A percentile compares a stretch with the other conserved stretches of the same genome.
Evolutionary conservation across 2,329 filamentous ascomycete species (phyloP).

Genomic region (Verticillium dahliae): DNA sequence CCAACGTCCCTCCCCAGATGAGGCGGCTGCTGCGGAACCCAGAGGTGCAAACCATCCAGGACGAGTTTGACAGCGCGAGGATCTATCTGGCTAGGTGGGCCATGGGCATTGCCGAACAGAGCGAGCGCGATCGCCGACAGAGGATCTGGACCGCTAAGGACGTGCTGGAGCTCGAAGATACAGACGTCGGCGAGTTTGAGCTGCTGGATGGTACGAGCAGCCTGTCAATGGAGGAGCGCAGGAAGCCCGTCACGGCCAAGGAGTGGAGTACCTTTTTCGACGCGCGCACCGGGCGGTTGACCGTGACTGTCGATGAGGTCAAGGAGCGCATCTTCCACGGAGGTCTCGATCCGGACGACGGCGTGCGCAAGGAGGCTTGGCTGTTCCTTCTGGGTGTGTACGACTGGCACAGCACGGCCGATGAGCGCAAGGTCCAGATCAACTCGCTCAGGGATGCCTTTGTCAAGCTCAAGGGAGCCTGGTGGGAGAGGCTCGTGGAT

Average conservation of each 20-base stretch:
- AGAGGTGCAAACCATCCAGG: constrained; percentile 89
- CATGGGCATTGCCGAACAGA: constrained; percentile 97
- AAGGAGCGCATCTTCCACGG: constrained; percentile 98
- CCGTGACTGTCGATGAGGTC: constrained; percentile 81
- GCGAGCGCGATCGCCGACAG: constrained; percentile 77
- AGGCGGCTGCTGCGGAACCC: constrained; percentile 79
- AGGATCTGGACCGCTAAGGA: constrained; percentile 91
- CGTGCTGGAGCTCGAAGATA: constrained; percentile 89
- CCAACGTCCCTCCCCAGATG: constrained; percentile 83
- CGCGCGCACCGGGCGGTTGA: constrained; percentile 61
- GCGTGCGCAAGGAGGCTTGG: constrained; percentile 94
- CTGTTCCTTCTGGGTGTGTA: constrained; percentile 87
- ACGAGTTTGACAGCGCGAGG: constrained; percentile 94
- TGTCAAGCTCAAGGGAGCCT: constrained; percentile 83
- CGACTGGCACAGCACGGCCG: constrained; percentile 82
- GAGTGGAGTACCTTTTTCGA: constrained; percentile 96
- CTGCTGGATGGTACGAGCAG: constrained; percentile 74
- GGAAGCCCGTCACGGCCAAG: constrained; percentile 69
- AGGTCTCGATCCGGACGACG: constrained; percentile 80
- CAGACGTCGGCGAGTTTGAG: constrained; percentile 92
- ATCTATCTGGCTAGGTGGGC: constrained; percentile 95
- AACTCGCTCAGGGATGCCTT: constrained; percentile 90
- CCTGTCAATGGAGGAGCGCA: constrained; percentile 67
- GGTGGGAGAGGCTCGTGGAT: constrained; percentile 93
- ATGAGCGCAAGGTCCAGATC: constrained; percentile 76